A percentile compares a stretch with the other conserved stretches of the same genome.
Evolutionary conservation across 1,139 yeast species (phyloP).

Genomic region (Nakaseomyces nivariensis): DNA sequence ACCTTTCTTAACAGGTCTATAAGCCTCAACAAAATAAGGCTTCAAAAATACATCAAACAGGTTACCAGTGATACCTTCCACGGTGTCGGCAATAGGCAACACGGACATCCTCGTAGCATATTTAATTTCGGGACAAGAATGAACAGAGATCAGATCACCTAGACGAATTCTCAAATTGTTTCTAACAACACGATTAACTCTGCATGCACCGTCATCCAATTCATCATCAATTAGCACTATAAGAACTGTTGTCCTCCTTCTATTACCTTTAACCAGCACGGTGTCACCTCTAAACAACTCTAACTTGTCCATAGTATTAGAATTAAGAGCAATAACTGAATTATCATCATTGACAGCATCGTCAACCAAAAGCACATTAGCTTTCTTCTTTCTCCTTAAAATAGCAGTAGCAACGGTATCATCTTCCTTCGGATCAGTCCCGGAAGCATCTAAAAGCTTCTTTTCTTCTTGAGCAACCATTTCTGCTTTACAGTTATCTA

Average conservation of each 20-base stretch:
- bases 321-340: slow-evolving; percentile 88
- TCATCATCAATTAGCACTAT: slow-evolving; percentile 95
- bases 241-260: slow-evolving; percentile 93
- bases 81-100: slow-evolving; percentile 94
- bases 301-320: slow-evolving; percentile 87
- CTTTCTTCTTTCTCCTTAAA: slow-evolving; percentile 94
- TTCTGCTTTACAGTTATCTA: neutral
- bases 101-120: slow-evolving; percentile 91
- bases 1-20: slow-evolving; percentile 97
- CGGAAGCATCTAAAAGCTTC: slow-evolving; percentile 45
- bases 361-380: slow-evolving; percentile 79
- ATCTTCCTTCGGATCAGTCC: slow-evolving; percentile 44
- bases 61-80: slow-evolving; percentile 95
- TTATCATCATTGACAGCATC: slow-evolving; percentile 97
- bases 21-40: slow-evolving; percentile 98
- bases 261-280: slow-evolving; percentile 92
- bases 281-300: slow-evolving; percentile 97
- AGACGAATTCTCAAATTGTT: slow-evolving; percentile 88
- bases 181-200: slow-evolving; percentile 92
- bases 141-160: slow-evolving; percentile 84
- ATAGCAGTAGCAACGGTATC: slow-evolving; percentile 96
- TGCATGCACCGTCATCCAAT: slow-evolving; percentile 88
- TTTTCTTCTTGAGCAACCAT: slow-evolving; percentile 25
- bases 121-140: slow-evolving; percentile 96
- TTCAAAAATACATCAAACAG: slow-evolving; percentile 90